Evolutionary conservation across 164 flowering plant genomes (phyloP).

Genomic region (Aristolochia californica): DNA sequence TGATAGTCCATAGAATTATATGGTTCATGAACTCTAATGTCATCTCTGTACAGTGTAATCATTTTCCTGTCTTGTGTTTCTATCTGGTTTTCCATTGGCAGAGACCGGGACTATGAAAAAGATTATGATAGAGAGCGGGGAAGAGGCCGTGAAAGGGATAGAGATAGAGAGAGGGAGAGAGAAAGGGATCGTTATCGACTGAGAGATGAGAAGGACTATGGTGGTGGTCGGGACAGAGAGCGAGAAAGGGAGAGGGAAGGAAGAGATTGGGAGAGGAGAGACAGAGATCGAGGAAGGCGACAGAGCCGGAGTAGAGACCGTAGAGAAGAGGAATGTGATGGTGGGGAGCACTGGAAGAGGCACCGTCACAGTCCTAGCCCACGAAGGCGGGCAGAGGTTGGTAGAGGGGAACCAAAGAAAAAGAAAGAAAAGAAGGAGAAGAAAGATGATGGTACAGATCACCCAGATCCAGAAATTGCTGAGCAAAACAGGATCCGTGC

Average conservation of each 20-base stretch:
- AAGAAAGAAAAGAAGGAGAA: slow-evolving; percentile 61
- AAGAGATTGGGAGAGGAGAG: slow-evolving; percentile 65
- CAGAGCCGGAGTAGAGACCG: slow-evolving; percentile 48
- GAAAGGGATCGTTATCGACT: slow-evolving; percentile 53
- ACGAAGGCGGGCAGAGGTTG: slow-evolving; percentile 39
- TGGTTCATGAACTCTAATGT: too few species aligned
- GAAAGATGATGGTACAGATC: slow-evolving; percentile 89
- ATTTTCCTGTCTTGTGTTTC: too few species aligned
- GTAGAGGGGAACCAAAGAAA: slow-evolving; percentile 46
- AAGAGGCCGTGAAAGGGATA: slow-evolving; percentile 33
- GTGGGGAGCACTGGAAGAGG: slow-evolving; percentile 55
- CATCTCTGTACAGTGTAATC: too few species aligned
- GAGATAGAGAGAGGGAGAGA: slow-evolving; percentile 45
- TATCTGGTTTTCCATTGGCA: not conserved
- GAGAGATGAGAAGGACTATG: slow-evolving; percentile 72
- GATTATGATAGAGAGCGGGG: slow-evolving; percentile 39
- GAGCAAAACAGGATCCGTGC: slow-evolving; percentile 78
- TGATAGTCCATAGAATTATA: too few species aligned
- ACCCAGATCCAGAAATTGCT: slow-evolving; percentile 95
- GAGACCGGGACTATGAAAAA: slow-evolving; percentile 18
- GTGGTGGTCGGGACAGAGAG: slow-evolving; percentile 48
- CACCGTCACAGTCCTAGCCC: slow-evolving; percentile 67
- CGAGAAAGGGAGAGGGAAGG: slow-evolving; percentile 17
- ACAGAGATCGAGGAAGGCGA: slow-evolving; percentile 68
- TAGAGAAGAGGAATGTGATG: slow-evolving; percentile 48